Evolutionary conservation across 306 rosid genomes (phyloP), one percentile per base, ranked within the genome.

Genomic region (Acacia confusa): DNA sequence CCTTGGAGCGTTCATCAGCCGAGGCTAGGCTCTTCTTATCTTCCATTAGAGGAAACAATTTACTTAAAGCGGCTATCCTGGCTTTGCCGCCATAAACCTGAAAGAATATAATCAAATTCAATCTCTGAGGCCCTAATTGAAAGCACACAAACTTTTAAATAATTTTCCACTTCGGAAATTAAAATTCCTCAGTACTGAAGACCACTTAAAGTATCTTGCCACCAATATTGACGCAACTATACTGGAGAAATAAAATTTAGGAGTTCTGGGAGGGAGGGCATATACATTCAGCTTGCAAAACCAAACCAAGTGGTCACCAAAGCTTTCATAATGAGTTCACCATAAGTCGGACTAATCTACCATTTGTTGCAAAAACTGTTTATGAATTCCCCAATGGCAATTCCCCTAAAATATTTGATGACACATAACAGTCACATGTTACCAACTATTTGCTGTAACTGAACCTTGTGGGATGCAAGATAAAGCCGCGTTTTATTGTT

Each of bases 391-490:
- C 38, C 12, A 44, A 41, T 24, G 30, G n/a, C 17, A 44, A 70
- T 44, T 43, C 48, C 55, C 38, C 34, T 70, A 70, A 75, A 81
- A 77, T 69, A 64, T 43, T 41, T 27, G 61, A 13, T 75, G 75
- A 20, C 48, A 38, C 52, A 2, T 34, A n/a, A 72, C 80, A 74
- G 28, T 64, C 66, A 81, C 52, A 78, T 74, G 70, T 25, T 48
- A 63, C 30, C 3, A 6, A 47, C 75, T 73, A 78, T 64, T 60
- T 61, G 76, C 58, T 71, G 67, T 45, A 75, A 69, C 43, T 47
- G 44, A 84, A 95, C 99, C 99, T 95, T 95, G 92, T 95, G 98
- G 79, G 99, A 95, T 78, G 99, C 98, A 85, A 95, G 97, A 88
- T 93, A 95, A 43, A 95, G 90, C 69, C 94, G 92, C 63, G 99